Base-by-base conservation (phyloP, 306 rosid genomes). In the Prinsepia uniflora region DNA sequence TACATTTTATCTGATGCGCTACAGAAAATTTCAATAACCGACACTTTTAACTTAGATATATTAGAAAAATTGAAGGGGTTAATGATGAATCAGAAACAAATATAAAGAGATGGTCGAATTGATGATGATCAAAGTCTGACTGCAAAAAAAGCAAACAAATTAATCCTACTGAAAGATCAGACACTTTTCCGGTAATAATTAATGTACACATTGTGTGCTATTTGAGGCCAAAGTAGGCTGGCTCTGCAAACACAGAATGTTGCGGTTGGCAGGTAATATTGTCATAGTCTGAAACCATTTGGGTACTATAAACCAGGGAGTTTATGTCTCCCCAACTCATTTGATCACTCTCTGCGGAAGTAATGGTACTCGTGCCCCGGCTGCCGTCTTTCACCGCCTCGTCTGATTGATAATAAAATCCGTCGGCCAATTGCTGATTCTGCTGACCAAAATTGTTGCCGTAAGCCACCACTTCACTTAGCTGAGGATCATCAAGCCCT, bases 251-350 rank as follows among this genome's bases (percentile, higher is more conserved):
- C 78, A 80, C 79, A 71, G 72, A 55, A 79, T 79, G 57, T n/a
- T 3, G 86, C 53, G 39, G 65, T 50, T 73, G 85, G 78, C 76
- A 84, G 73, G 11, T 43, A 20, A 72, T 81, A 30, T 30, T 30
- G 68, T 84, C 87, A 60, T 75, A 86, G n/a, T 82, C 86, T 72
- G 96, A 86, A 75, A 86, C 83, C 82, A 85, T 61, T 72, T 83
- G 81, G 19, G 90, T 13, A 49, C 62, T 18, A 50, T 47, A 47
- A 76, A 81, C 86, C 75, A 83, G 63, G 66, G 97, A 83, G 69
- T 63, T 83, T 71, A 81, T 86, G 70, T 87, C 95, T 55, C 89
- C 96, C 96, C 93, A 89, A 45, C 86, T 83, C 19, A 71, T 77
- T 41, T 73, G 36, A 30, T 30, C 81, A 67, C 92, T 90, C 70